A percentile compares a stretch with the other conserved stretches of the same genome.
Conservation (phyloP, 306 rosid genomes). For the Cucurbita argyrosperma region DNA sequence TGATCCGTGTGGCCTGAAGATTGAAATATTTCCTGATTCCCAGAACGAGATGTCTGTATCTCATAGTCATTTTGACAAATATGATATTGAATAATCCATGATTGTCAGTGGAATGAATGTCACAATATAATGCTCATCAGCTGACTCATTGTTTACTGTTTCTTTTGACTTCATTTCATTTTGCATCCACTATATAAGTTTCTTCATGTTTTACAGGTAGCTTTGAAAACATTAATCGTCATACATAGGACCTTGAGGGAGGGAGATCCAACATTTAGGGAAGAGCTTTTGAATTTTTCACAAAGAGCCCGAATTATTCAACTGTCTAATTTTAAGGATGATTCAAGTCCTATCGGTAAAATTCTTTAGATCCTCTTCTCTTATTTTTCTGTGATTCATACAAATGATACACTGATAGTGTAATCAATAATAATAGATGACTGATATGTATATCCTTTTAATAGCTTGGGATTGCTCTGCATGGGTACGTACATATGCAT, state of each 20-base stretch:
- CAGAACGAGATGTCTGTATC: not conserved
- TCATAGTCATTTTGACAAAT: not conserved
- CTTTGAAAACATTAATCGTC: slow-evolving; percentile 75
- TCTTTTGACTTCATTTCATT: not conserved
- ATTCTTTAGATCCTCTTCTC: slow-evolving; percentile 12
- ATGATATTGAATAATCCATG: not conserved
- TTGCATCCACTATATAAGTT: not conserved
- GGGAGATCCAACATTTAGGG: slow-evolving; percentile 93
- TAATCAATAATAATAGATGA: not conserved
- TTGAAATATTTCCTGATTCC: not conserved
- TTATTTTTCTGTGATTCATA: not conserved
- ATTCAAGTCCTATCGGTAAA: slow-evolving; percentile 90
- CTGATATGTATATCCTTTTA: not conserved
- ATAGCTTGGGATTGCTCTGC: slow-evolving; percentile 99
- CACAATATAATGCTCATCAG: not conserved
- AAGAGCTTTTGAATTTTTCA: slow-evolving; percentile 81
- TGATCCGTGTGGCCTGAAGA: not conserved
- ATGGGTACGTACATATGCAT: slow-evolving; percentile 96
- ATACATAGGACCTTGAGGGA: slow-evolving; percentile 91
- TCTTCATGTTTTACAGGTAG: slow-evolving; percentile 52
- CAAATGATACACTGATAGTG: not conserved
- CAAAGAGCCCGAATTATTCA: slow-evolving; percentile 81
- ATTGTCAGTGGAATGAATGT: not conserved
- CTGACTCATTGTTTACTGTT: not conserved
- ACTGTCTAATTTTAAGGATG: slow-evolving; percentile 92